Conservation (phyloP, 2,329 filamentous ascomycete genomes). For the Dactylonectria estremocensis region DNA sequence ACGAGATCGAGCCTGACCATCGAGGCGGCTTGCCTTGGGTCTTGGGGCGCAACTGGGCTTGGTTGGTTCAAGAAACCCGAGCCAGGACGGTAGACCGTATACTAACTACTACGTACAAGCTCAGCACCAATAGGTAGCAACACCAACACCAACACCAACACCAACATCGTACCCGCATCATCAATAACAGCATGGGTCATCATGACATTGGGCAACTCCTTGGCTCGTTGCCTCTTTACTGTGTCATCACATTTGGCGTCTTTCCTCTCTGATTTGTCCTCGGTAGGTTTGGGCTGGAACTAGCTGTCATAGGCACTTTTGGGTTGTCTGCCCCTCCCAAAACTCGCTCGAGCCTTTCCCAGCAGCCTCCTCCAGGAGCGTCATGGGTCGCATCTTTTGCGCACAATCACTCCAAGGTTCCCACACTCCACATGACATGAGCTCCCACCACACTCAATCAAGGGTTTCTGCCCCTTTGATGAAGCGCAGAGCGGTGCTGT, state of each 20-base stretch:
- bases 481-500: too few species aligned
- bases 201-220: neutral
- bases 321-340: conserved; percentile 6
- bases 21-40: conserved; percentile 16
- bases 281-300: conserved; percentile 17
- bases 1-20: conserved; percentile 11
- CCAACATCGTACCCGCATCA: conserved; percentile 1
- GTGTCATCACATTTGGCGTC: neutral
- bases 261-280: conserved; percentile 18
- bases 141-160: conserved; percentile 6
- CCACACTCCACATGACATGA: neutral
- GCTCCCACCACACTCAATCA: conserved; percentile 1
- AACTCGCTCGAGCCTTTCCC: conserved; percentile 1
- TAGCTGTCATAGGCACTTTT: conserved; percentile 7
- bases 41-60: conserved; percentile 10
- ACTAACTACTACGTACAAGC: neutral
- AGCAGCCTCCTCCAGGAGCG: neutral
- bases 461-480: neutral
- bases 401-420: neutral
- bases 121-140: too few species aligned
- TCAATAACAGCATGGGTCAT: conserved; percentile 10
- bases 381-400: neutral
- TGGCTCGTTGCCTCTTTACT: neutral
- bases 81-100: conserved; percentile 1
- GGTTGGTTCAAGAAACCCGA: conserved; percentile 26